phyloP scores from a whole-genome alignment of 495 filamentous ascomycete genomes.

The Trichoderma orchidacearum region DNA sequence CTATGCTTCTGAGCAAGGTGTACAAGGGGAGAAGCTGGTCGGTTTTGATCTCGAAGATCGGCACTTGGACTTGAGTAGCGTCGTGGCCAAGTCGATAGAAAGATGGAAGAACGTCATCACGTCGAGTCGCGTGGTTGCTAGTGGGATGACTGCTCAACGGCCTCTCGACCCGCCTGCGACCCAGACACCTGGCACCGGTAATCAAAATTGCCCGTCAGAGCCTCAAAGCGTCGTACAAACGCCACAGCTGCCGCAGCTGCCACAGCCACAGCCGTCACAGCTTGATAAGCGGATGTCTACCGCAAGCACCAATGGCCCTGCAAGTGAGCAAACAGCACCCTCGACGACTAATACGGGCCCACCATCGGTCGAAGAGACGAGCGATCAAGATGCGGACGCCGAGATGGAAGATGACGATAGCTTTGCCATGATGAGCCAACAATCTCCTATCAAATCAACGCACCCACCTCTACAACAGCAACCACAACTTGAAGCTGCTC shows the following conservation, averaged over 20 bases:
- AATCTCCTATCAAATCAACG: slow-evolving; percentile 1
- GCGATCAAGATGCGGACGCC: slow-evolving; percentile 21
- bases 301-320: slow-evolving; percentile 2
- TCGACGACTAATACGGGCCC: slow-evolving; percentile 1
- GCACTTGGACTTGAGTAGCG: slow-evolving; percentile 27
- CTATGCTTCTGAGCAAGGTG: slow-evolving; percentile 18
- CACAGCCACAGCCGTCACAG: slow-evolving; percentile 4
- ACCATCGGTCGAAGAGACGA: slow-evolving; percentile 17
- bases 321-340: slow-evolving; percentile 3
- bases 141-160: slow-evolving; percentile 21
- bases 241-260: slow-evolving; percentile 5
- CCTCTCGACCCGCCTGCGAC: slow-evolving; percentile 11
- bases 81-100: slow-evolving; percentile 32
- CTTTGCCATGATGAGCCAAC: slow-evolving; percentile 13
- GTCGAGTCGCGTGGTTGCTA: slow-evolving; percentile 15
- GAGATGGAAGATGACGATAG: slow-evolving; percentile 26
- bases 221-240: slow-evolving; percentile 5
- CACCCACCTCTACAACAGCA: slow-evolving; percentile 11
- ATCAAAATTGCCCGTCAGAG: not conserved
- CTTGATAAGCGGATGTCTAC: slow-evolving; percentile 5
- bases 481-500: slow-evolving; percentile 11
- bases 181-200: slow-evolving; percentile 1
- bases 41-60: slow-evolving; percentile 28
- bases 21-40: slow-evolving; percentile 11
- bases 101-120: slow-evolving; percentile 39